A percentile compares a stretch with the other conserved stretches of the same genome.
These are phyloP conservation scores for Aspergillus versicolor DNA, from an alignment of 2,329 filamentous ascomycete genomes.

Conservation along the genomic window DNA sequence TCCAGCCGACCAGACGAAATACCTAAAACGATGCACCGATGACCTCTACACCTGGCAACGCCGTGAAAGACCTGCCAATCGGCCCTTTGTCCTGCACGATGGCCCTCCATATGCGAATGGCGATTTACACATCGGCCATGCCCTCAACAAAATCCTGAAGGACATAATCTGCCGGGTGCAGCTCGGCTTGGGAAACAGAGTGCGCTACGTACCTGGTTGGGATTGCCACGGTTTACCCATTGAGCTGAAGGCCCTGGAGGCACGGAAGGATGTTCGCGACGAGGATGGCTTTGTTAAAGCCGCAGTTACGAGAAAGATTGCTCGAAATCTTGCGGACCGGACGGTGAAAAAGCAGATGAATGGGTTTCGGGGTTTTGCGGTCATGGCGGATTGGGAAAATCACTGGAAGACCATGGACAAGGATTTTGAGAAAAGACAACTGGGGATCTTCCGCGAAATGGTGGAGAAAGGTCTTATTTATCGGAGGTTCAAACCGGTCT, in stretches of 20 bases:
- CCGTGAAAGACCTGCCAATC: conserved; percentile 48
- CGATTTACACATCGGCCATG: conserved; percentile 85
- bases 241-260: conserved; percentile 86
- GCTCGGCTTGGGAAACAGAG: conserved; percentile 71
- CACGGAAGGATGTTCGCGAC: conserved; percentile 40
- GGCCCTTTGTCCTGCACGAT: conserved; percentile 83
- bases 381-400: conserved; percentile 65
- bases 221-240: conserved; percentile 97
- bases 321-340: conserved; percentile 54
- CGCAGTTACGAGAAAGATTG: conserved; percentile 54
- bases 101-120: conserved; percentile 97
- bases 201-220: conserved; percentile 89
- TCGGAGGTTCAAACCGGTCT: conserved; percentile 62
- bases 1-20: conserved; percentile 48
- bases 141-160: conserved; percentile 95
- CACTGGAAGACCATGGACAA: conserved; percentile 65
- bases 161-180: conserved; percentile 85
- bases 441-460: conserved; percentile 62
- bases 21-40: conserved; percentile 78
- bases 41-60: conserved; percentile 88
- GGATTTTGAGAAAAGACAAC: conserved; percentile 60
- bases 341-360: conserved; percentile 61
- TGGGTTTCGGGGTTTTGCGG: conserved; percentile 59
- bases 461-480: conserved; percentile 62
- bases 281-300: conserved; percentile 33